Conservation (phyloP, 2,329 filamentous ascomycete genomes). For the Nemania abortiva region DNA sequence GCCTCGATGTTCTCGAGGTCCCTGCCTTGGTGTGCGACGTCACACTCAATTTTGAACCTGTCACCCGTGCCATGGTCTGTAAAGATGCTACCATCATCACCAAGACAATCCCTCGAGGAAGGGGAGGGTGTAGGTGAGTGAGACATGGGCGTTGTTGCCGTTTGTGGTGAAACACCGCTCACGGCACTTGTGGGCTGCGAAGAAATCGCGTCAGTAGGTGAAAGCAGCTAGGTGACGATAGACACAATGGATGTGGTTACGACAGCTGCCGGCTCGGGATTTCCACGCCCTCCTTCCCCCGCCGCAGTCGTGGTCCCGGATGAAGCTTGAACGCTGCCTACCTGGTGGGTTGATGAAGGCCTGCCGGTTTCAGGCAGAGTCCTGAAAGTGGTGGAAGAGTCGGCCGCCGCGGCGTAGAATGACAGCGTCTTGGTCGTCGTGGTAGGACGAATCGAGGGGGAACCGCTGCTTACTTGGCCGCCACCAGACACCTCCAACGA, state of each 20-base stretch:
- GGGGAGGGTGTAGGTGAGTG: slow-evolving; percentile 10
- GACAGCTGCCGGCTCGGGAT: slow-evolving; percentile 14
- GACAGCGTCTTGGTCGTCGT: slow-evolving; percentile 37
- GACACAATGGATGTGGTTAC: slow-evolving; percentile 15
- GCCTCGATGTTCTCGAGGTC: slow-evolving; percentile 45
- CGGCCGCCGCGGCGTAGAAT: slow-evolving; percentile 26
- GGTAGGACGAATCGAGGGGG: slow-evolving; percentile 14
- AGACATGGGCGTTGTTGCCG: neutral
- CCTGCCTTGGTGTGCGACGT: slow-evolving; percentile 41
- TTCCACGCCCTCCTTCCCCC: slow-evolving; percentile 1
- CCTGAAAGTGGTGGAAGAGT: slow-evolving; percentile 19
- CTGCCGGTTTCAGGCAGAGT: slow-evolving; percentile 17
- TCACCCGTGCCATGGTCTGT: slow-evolving; percentile 39
- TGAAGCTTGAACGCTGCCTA: neutral
- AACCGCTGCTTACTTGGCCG: slow-evolving; percentile 39
- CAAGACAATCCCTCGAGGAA: slow-evolving; percentile 39
- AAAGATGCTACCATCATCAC: slow-evolving; percentile 43
- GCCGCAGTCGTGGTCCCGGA: slow-evolving; percentile 7
- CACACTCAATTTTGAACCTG: slow-evolving; percentile 43
- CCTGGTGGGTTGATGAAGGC: slow-evolving; percentile 15
- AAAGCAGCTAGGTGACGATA: slow-evolving; percentile 12
- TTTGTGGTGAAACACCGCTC: neutral
- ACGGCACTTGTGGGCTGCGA: slow-evolving; percentile 20
- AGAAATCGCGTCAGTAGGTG: slow-evolving; percentile 32
- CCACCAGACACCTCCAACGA: slow-evolving; percentile 14